phyloP scores from a whole-genome alignment of 2,329 filamentous ascomycete genomes.

The Aspergillus sp. region DNA sequence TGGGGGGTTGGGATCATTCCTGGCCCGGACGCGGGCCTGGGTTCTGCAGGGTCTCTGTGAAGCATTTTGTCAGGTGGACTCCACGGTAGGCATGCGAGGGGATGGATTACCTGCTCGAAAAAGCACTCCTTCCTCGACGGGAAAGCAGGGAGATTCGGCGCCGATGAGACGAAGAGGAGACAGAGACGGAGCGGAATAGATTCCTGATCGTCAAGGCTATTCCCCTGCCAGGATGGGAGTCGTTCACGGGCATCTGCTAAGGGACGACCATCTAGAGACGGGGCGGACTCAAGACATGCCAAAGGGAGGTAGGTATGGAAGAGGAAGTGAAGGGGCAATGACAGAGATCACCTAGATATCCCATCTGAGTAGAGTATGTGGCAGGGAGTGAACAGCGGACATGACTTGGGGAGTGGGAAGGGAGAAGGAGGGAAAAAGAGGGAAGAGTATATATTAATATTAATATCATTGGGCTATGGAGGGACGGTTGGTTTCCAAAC shows the following conservation, averaged over 20 bases:
- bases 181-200: conserved; percentile 22
- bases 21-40: conserved; percentile 9
- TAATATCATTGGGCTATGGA: too few relatives aligned
- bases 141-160: conserved; percentile 23
- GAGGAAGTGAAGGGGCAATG: conserved; percentile 2
- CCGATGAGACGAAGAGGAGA: conserved; percentile 19
- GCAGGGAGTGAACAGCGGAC: conserved; percentile 12
- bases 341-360: conserved; percentile 6
- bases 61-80: conserved; percentile 1
- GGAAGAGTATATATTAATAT: too few relatives aligned
- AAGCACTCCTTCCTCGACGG: conserved; percentile 26
- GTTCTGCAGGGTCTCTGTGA: conserved; percentile 13
- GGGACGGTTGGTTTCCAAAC: too few relatives aligned
- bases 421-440: conserved; percentile 1
- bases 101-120: conserved; percentile 25
- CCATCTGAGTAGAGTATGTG: conserved; percentile 18
- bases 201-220: conserved; percentile 22
- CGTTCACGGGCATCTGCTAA: conserved; percentile 28
- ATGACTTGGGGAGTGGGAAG: conserved; percentile 3
- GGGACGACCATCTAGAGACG: conserved; percentile 19
- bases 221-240: conserved; percentile 22
- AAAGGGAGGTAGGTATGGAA: conserved; percentile 2
- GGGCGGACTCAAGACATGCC: conserved; percentile 14
- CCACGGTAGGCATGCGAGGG: conserved; percentile 3
- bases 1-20: conserved; percentile 23